Base-by-base conservation (phyloP, 2,329 filamentous ascomycete genomes). In the Fusarium sp. region DNA sequence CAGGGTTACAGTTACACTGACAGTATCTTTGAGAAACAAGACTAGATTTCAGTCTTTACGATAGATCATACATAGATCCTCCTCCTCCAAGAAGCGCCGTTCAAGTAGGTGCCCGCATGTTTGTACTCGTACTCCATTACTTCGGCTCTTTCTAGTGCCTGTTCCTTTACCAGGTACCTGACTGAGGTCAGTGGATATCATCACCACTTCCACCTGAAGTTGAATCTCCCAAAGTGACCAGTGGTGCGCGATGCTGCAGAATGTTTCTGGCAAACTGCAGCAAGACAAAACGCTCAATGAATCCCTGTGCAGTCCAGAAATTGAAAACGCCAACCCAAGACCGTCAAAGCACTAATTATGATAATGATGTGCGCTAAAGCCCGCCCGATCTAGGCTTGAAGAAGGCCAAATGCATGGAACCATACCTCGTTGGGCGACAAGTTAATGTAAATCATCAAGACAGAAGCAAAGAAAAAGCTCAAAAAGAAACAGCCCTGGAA, bases 171-270 rank as follows among this genome's bases (percentile, higher is more conserved):
- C 21, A 21, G 53, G 28, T 45, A 42, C 25, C 30, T 49, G 25
- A 55, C 63, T 43, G 49, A 51, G 37, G 48, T 32, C 34, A 27
- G 63, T 66, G 54, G 53, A 55, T 51, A 60, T 58, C 58, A 60
- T 64, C 68, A 71, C 68, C 66, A 69, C 57, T 55, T 60, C 43
- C 67, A 70, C 68, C 67, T 70, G 67, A 71, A 70, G 30, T 60
- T 68, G 68, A 71, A 71, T 59, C 68, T 63, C 45, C 53, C 48
- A 48, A 41, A 48, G 56, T n/a, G 32, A 60, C 27, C 30, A 55
- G 25, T 21, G 34, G 23, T n/a, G 10, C 47, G n/a, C 21, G 30
- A 59, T 42, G 40, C 56, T 68, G 30, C 54, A 70, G 43, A 37
- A 30, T 21, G 28, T 40, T 53, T 20, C 14, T 49, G 48, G 45